phyloP scores from a whole-genome alignment of 2,329 filamentous ascomycete species.

The Paraphaeosphaeria sporulosa region DNA sequence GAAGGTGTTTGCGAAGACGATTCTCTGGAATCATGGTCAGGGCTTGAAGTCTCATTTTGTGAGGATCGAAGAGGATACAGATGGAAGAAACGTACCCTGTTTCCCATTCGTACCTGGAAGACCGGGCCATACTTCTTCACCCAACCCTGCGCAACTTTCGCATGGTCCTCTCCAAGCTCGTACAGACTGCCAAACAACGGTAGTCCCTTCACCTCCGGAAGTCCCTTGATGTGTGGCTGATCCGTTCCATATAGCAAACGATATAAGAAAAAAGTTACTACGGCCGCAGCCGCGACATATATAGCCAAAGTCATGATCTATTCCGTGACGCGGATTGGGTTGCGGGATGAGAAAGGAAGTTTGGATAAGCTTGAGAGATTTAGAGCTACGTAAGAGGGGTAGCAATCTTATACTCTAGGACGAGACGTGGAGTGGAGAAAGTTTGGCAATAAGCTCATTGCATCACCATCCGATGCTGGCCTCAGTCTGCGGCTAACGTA shows the following conservation, averaged over 20 bases:
- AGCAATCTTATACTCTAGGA: neutral
- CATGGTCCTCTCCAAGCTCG: conserved; percentile 57
- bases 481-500: neutral
- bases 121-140: conserved; percentile 59
- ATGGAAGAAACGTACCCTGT: conserved; percentile 59
- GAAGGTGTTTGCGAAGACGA: conserved; percentile 81
- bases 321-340: neutral
- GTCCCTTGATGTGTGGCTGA: conserved; percentile 56
- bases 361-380: neutral
- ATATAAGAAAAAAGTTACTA: conserved; percentile 51
- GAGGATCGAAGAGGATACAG: neutral
- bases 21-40: conserved; percentile 56
- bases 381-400: neutral
- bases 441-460: neutral
- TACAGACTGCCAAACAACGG: conserved; percentile 57
- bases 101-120: conserved; percentile 67
- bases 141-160: conserved; percentile 55
- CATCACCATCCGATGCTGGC: neutral
- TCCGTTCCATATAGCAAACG: conserved; percentile 56
- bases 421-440: neutral
- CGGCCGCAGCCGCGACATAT: conserved; percentile 51
- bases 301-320: conserved; percentile 49
- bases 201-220: conserved; percentile 57
- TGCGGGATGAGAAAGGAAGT: conserved; percentile 1
- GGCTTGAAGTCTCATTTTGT: neutral